Evolutionary conservation across 2,329 filamentous ascomycete genomes (phyloP), one percentile per base, ranked within the genome.

Genomic region (Trichoderma atroviride): DNA sequence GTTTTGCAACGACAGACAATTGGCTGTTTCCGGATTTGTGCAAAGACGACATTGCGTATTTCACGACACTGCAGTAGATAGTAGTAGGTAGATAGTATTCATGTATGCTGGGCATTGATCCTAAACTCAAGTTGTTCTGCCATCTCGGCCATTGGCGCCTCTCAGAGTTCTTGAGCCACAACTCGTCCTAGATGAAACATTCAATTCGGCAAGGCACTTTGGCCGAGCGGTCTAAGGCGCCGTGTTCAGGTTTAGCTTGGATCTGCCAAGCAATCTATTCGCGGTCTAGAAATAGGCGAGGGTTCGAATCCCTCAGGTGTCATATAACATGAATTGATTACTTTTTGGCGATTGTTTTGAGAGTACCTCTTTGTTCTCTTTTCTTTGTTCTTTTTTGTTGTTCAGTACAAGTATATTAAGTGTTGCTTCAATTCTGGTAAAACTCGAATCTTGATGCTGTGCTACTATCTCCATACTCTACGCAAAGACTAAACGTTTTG

Each of bases 141-240:
- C 14, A 50, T 10, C n/a, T 10, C 14, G 59, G 19, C 14, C 29
- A 24, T 22, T 7, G 9, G 7, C 27, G 5, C 13, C 13, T 16
- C 33, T 40, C 10, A 43, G 22, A 24, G 50, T 65, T 37, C 52
- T 65, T 65, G 19, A 33, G 7, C 3, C 24, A 13, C 52, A 56
- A 65, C 52, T 57, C 31, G 19, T 19, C 4, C 50, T 1, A 0
- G 11, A 13, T n/a, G 6, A 5, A 22, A 11, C 61, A 56, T 56
- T 56, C 52, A 56, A 43, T 43, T 52, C 22, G n/a, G 24, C 29
- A 64, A 73, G 77, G 40, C 75, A 72, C 55, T 52, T 78, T 22
- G 72, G 64, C 64, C 64, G 64, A 67, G 55, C 31, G 64, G 64
- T 67, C 55, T 59, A 67, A 67, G 64, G 64, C 64, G 55, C 64